Conservation (phyloP, 768 basidiomycete genomes). For the Tubosaeta sp. region DNA sequence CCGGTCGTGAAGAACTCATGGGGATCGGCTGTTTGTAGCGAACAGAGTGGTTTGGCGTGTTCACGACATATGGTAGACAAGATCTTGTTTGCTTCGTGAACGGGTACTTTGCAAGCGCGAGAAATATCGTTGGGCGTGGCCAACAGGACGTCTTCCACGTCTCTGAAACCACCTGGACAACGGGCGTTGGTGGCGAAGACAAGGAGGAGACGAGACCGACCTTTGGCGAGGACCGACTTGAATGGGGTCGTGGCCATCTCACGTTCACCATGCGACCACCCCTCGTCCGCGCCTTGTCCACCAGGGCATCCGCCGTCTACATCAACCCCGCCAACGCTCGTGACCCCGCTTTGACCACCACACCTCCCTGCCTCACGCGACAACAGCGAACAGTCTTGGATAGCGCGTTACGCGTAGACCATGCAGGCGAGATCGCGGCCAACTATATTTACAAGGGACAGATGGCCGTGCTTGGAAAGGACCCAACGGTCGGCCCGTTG, state of each 20-base stretch:
- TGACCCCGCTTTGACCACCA: constrained; percentile 45
- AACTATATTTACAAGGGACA: constrained; percentile 96
- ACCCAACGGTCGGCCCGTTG: constrained; percentile 53
- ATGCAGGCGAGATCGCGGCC: constrained; percentile 93
- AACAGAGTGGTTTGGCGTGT: constrained; percentile 34
- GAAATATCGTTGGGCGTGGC: constrained; percentile 48
- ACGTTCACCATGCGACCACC: constrained; percentile 14
- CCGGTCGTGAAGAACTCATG: constrained; percentile 67
- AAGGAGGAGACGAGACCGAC: constrained; percentile 19
- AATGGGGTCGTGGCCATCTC: constrained; percentile 22
- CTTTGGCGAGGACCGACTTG: constrained; percentile 35
- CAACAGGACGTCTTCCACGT: constrained; percentile 48
- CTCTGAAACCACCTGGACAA: constrained; percentile 44
- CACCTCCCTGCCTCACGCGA: constrained; percentile 49
- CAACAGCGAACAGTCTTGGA: constrained; percentile 52
- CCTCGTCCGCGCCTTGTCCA: constrained; percentile 18
- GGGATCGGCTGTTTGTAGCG: constrained; percentile 41
- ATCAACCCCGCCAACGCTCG: constrained; percentile 33
- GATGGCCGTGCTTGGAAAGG: constrained; percentile 61
- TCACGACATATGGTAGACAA: constrained; percentile 47
- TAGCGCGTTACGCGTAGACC: constrained; percentile 82
- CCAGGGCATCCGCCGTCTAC: constrained; percentile 48
- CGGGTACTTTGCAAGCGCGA: constrained; percentile 50
- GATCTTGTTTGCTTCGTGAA: constrained; percentile 46
- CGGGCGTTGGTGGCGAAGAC: constrained; percentile 1